These are phyloP conservation scores for Akanthomyces dipterigenus DNA, from an alignment of 2,329 filamentous ascomycete species.

Conservation along the genomic window DNA sequence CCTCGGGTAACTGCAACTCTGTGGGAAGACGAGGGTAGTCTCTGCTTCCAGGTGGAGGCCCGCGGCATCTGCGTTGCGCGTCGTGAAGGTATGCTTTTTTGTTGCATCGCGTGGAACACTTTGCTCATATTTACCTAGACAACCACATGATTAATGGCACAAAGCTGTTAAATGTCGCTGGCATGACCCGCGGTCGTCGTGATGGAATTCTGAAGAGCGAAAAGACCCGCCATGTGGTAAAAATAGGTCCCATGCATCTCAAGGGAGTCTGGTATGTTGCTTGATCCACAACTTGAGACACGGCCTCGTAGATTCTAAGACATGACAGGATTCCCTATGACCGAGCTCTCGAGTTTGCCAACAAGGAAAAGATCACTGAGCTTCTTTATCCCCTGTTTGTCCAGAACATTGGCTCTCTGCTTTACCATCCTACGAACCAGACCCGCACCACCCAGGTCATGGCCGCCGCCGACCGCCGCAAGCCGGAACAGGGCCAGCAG, in stretches of 20 bases:
- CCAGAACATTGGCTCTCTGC: slow-evolving; percentile 87
- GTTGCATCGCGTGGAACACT: not conserved
- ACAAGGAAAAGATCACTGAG: slow-evolving; percentile 99
- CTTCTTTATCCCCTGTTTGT: slow-evolving; percentile 92
- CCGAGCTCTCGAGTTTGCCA: slow-evolving; percentile 94
- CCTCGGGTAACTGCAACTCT: slow-evolving; percentile 91
- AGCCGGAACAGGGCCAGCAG: slow-evolving; percentile 58
- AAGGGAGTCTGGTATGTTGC: slow-evolving; percentile 86
- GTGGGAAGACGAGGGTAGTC: slow-evolving; percentile 96
- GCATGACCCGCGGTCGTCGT: slow-evolving; percentile 91
- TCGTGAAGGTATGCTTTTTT: slow-evolving; percentile 65
- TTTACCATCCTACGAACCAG: slow-evolving; percentile 91
- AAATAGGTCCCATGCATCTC: slow-evolving; percentile 97
- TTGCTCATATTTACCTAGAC: slow-evolving; percentile 37
- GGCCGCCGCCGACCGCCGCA: slow-evolving; percentile 73
- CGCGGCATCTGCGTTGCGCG: slow-evolving; percentile 93
- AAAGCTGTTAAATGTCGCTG: slow-evolving; percentile 91
- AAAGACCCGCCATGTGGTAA: slow-evolving; percentile 93
- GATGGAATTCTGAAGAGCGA: slow-evolving; percentile 98
- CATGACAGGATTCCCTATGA: slow-evolving; percentile 86
- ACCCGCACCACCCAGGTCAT: slow-evolving; percentile 77
- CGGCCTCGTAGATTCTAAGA: slow-evolving; percentile 17
- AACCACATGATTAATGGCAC: slow-evolving; percentile 99
- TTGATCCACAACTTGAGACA: slow-evolving; percentile 15
- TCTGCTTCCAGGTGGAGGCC: slow-evolving; percentile 97